Evolutionary conservation across 805 yeast genomes (phyloP), one percentile per base, ranked within the genome.

Genomic region (Alloascoidea hylecoeti): DNA sequence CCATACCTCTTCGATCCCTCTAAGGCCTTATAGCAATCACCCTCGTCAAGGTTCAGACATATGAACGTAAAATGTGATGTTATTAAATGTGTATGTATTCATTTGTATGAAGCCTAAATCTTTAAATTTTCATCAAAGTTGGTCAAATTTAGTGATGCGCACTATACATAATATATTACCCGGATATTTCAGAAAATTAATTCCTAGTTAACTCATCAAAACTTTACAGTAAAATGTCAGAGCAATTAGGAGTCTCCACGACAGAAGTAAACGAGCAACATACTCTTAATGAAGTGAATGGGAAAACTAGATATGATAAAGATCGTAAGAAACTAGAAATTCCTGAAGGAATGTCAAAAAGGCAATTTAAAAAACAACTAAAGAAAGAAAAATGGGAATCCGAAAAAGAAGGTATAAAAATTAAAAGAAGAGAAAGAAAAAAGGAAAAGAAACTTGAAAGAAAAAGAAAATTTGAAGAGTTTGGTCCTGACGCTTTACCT

Each of bases 281-380:
- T n/a, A n/a, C 15, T 32, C 34, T 15, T 32, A n/a, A 6, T 32
- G 34, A 9, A 32, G 34, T 5, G 15, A 32, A 15, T 15, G n/a
- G 15, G n/a, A 5, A 5, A 14, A 6, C 34, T 6, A 5, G n/a
- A 6, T 14, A 32, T 9, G 15, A 9, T 5, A 44, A 2, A 35
- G 34, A n/a, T 46, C 49, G 18, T 45, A 48, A n/a, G 43, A 41
- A 44, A 18, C 18, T 42, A 6, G 53, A 42, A 0, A 64, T 76
- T 5, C 96, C 96, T 2, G 86, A 75, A 41, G 96, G 95, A 3
- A 78, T 89, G 82, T 76, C 94, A 18, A 84, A 81, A 51, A 69
- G 71, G 13, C 88, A 81, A 41, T 89, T 85, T 81, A 89, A 89
- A 56, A 76, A 76, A 48, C 64, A 68, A 42, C 72, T 78, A 49